Base-by-base conservation (phyloP, 2,329 filamentous ascomycete species). In the Sporothrix sp. region DNA sequence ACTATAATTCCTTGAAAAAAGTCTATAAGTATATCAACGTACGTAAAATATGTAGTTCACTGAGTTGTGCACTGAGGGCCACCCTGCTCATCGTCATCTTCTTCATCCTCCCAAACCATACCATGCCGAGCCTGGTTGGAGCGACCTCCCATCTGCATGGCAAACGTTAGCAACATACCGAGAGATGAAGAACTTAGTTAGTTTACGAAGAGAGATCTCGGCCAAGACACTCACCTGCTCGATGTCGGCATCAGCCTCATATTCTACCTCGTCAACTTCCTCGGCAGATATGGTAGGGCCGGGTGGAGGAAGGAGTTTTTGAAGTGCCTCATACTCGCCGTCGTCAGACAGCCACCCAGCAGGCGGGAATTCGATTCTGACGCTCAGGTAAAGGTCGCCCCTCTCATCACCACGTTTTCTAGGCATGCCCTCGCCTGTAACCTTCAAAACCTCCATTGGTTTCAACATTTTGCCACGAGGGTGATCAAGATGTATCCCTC, bases 361-460 rank as follows among this genome's bases (percentile, higher is more conserved):
- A 59, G 90, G 81, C 2, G 93, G 93, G 71, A 97, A 97, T 50
- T 87, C 78, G 56, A 98, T 78, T 60, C 93, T 83, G 57, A 96
- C 83, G 33, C 85, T 71, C 37, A 98, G 74, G 67, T 91, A 98
- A 16, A 98, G 71, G 62, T 97, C 89, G 38, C 93, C 93, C 63
- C 81, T 88, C 4, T 71, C 63, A 35, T 98, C 93, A 56, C 84
- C 87, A 52, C 83, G 82, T 75, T 96, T 96, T 59, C 83, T 68
- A 2, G 93, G 93, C 93, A 98, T 98, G 54, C 93, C 93, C 70
- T 98, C 93, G 23, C 88, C 89, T 2, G 75, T 68, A 1, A 98
- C 73, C 71, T 89, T 95, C 59, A 98, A 75, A 7, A 91, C 79
- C 63, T 98, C 87, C 23, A 82, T 84, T 0, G 93, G 90, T 23